Percentiles rank a stretch among this genome's conserved stretches.
phyloP scores from a whole-genome alignment of 768 basidiomycete species.

The Myochromella boudieri region DNA sequence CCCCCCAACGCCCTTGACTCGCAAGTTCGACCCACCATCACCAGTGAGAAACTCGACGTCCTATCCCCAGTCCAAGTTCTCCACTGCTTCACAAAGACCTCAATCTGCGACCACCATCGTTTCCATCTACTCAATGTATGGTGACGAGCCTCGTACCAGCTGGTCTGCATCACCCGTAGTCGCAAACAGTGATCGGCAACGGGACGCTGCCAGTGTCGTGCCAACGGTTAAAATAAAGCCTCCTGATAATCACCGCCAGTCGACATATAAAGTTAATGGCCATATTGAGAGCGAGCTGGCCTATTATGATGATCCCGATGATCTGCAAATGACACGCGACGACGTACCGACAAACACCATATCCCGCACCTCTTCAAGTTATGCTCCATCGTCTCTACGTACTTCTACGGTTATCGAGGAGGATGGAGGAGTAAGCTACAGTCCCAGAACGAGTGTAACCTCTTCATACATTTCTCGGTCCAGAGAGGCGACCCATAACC shows the following conservation, averaged over 20 bases:
- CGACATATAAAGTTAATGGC: slow-evolving; percentile 23
- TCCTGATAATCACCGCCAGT: slow-evolving; percentile 26
- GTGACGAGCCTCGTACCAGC: slow-evolving; percentile 52
- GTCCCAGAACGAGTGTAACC: slow-evolving; percentile 30
- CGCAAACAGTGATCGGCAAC: slow-evolving; percentile 28
- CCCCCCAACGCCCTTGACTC: slow-evolving; percentile 32
- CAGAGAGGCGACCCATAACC: slow-evolving; percentile 25
- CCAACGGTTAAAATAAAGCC: slow-evolving; percentile 34
- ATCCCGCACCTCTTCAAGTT: slow-evolving; percentile 29
- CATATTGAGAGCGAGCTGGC: slow-evolving; percentile 17
- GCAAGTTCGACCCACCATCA: slow-evolving; percentile 23
- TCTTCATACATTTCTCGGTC: slow-evolving; percentile 29
- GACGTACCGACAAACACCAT: slow-evolving; percentile 5
- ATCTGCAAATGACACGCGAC: neutral
- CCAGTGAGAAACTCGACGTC: slow-evolving; percentile 29
- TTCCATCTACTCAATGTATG: slow-evolving; percentile 88
- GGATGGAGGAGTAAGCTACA: slow-evolving; percentile 28
- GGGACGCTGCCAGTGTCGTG: slow-evolving; percentile 30
- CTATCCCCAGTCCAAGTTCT: slow-evolving; percentile 32
- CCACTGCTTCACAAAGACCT: slow-evolving; percentile 41
- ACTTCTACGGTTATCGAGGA: slow-evolving; percentile 33
- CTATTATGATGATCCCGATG: slow-evolving; percentile 11
- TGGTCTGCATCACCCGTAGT: slow-evolving; percentile 34
- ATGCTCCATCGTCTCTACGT: slow-evolving; percentile 30
- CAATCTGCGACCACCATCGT: slow-evolving; percentile 77